These are phyloP conservation scores for Clavispora phyllophila DNA, from an alignment of 805 yeast genomes.

Conservation along the genomic window DNA sequence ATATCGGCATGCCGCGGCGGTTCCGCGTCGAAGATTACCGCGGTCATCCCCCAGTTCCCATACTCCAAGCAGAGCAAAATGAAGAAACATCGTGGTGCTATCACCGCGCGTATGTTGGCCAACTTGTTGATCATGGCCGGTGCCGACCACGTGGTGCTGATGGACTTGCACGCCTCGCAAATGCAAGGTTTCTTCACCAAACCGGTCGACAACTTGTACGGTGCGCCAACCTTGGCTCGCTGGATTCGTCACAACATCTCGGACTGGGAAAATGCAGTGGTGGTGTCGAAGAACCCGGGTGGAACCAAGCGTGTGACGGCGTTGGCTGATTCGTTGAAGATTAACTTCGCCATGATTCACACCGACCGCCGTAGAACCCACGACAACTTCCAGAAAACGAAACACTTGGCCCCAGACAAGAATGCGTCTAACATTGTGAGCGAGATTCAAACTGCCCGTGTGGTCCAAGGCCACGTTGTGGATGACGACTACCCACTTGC, in stretches of 20 bases:
- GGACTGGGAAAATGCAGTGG: constrained; percentile 84
- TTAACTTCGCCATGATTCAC: constrained; percentile 98
- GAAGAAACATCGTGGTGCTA: constrained; percentile 99
- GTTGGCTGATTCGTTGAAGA: constrained; percentile 91
- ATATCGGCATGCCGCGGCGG: constrained; percentile 97
- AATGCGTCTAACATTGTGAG: constrained; percentile 65
- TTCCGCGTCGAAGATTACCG: constrained; percentile 94
- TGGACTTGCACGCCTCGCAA: constrained; percentile 95
- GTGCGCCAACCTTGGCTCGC: constrained; percentile 92
- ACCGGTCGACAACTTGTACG: constrained; percentile 94
- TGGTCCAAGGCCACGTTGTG: constrained; percentile 95
- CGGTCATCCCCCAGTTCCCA: constrained; percentile 96
- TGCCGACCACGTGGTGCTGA: constrained; percentile 96
- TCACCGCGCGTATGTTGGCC: constrained; percentile 97
- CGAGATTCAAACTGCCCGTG: constrained; percentile 91
- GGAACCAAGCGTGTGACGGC: constrained; percentile 98
- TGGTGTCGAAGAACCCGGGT: constrained; percentile 98
- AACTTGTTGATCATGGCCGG: constrained; percentile 96
- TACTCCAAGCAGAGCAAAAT: constrained; percentile 90
- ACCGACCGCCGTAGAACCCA: constrained; percentile 92
- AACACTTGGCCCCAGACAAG: constrained; percentile 45
- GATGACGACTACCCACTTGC: constrained; percentile 62
- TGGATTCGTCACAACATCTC: constrained; percentile 92
- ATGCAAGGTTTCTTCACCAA: constrained; percentile 98
- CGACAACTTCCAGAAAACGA: constrained; percentile 44